phyloP scores from a whole-genome alignment of 1,139 yeast genomes.

The Magnusiomyces starmeri region DNA sequence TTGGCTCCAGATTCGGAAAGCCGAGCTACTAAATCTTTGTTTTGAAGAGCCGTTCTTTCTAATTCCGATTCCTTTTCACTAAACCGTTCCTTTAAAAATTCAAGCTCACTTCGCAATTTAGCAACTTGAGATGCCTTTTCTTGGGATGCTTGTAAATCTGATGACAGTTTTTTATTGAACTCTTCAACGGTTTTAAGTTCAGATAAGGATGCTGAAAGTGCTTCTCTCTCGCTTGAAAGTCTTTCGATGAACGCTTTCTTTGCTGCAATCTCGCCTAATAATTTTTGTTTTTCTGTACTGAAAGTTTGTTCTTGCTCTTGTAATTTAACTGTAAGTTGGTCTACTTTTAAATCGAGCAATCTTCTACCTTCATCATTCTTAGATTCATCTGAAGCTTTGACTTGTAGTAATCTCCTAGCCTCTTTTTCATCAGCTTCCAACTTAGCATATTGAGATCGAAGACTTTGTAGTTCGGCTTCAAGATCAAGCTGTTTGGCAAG shows the following conservation, averaged over 20 bases:
- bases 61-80: slow-evolving; percentile 27
- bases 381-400: slow-evolving; percentile 25
- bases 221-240: slow-evolving; percentile 21
- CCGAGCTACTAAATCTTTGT: slow-evolving; percentile 14
- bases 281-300: slow-evolving; percentile 21
- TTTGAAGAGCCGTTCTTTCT: slow-evolving; percentile 7
- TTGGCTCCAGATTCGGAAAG: slow-evolving; percentile 15
- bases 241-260: slow-evolving; percentile 23
- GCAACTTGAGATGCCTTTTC: slow-evolving; percentile 20
- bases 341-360: slow-evolving; percentile 22
- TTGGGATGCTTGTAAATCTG: slow-evolving; percentile 23
- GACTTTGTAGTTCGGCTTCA: slow-evolving; percentile 25
- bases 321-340: slow-evolving; percentile 22
- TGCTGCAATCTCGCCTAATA: slow-evolving; percentile 24
- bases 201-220: slow-evolving; percentile 16
- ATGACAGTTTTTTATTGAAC: slow-evolving; percentile 21
- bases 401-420: slow-evolving; percentile 27
- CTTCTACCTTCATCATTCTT: slow-evolving; percentile 24
- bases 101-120: slow-evolving; percentile 25
- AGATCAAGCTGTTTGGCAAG: slow-evolving; percentile 19
- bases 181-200: slow-evolving; percentile 19
- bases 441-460: slow-evolving; percentile 24
- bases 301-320: slow-evolving; percentile 26
- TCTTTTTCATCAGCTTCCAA: slow-evolving; percentile 28
- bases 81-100: slow-evolving; percentile 37